Base-by-base conservation (phyloP, 306 rosid genomes). In the Rubus idaeus region DNA sequence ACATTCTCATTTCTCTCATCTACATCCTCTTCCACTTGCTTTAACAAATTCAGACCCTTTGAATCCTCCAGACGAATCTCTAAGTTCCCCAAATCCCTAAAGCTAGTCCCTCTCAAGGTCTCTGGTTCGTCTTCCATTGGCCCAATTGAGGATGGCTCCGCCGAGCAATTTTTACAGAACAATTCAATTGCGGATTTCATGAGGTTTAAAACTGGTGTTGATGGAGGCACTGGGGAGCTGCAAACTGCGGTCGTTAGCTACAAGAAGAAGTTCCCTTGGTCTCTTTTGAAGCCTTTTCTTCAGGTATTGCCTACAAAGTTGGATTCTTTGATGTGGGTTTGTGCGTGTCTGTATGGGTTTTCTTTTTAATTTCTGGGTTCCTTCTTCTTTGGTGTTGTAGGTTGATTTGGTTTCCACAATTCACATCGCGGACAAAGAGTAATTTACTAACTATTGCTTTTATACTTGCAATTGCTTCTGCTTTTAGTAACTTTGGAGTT, bases 391-490 rank as follows among this genome's bases (percentile, higher is more conserved):
- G 82, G 35, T 84, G 44, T 58, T 90, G 81, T 79, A 95, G 98
- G 98, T 95, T 78, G 98, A 95, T 87, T 87, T 95, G 93, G 90
- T 95, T 73, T 95, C 98, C 5, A 95, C 98, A 45, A 90, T 95
- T 90, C 98, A 95, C 75, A 95, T 95, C 49, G 98, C 93, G 35
- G 98, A 95, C 84, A 87, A 90, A 86, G 92, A 90, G 98, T 95
- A 87, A 61, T 97, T 81, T 50, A 6, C 18, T 17, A n/a, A 35
- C 20, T n/a, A 0, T 21, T 71, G 4, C 60, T 51, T 11, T 49
- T 60, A n/a, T 35, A 12, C 44, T 6, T 62, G 21, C 37, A 50
- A 12, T 52, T 65, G 23, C 73, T 52, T 41, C n/a, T 71, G 23
- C 40, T 23, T 14, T 13, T 46, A 6, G 30, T 16, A 6, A 60